Evolutionary conservation across 306 rosid species (phyloP).

Genomic region (Quercus bicolor): DNA sequence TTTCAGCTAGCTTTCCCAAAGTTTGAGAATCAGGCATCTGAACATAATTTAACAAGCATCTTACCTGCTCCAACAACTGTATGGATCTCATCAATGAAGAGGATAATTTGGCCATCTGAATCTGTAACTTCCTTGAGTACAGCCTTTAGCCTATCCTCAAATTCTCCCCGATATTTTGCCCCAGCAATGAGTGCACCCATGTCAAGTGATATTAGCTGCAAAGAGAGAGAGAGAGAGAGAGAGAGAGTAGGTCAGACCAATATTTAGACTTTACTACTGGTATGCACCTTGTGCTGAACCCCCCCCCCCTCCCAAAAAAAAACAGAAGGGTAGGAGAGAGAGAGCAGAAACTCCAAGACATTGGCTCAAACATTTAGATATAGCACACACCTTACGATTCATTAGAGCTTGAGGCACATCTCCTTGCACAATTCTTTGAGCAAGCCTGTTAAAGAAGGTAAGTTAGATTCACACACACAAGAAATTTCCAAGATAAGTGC

Average conservation of each 20-base stretch:
- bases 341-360: not conserved
- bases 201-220: constrained; percentile 95
- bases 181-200: constrained; percentile 99
- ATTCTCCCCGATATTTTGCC: constrained; percentile 97
- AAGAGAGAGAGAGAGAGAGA: not conserved
- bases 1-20: constrained; percentile 5
- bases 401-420: constrained; percentile 98
- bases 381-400: constrained; percentile 79
- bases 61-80: constrained; percentile 99
- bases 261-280: not conserved
- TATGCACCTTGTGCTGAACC: not conserved
- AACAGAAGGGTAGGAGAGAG: constrained; percentile 1
- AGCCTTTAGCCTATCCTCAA: constrained; percentile 98
- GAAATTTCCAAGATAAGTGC: constrained; percentile 1
- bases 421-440: constrained; percentile 96
- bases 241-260: constrained; percentile 7
- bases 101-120: constrained; percentile 90
- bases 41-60: constrained; percentile 13
- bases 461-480: constrained; percentile 6
- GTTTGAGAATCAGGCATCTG: not conserved
- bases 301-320: not conserved
- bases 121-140: constrained; percentile 98
- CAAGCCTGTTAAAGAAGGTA: constrained; percentile 63
- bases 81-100: constrained; percentile 96
- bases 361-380: constrained; percentile 2